A percentile compares a stretch with the other conserved stretches of the same genome.
phyloP scores from a whole-genome alignment of 75 land plant genomes.

The Gnetum montanum region DNA sequence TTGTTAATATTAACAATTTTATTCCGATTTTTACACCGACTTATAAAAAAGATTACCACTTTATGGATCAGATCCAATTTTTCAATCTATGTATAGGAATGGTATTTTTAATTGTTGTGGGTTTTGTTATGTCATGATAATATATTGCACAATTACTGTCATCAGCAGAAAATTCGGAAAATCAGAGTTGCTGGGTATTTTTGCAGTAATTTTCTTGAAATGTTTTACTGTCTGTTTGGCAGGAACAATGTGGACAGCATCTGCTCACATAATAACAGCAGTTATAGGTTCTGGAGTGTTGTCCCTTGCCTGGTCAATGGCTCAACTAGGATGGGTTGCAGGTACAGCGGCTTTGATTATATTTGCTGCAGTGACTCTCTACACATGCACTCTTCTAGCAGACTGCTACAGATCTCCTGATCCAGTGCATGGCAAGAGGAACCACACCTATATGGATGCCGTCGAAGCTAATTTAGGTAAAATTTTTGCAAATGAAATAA shows the following conservation, averaged over 20 bases:
- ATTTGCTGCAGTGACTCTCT: constrained; percentile 37
- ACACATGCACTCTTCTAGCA: constrained; percentile 37
- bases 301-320: constrained; percentile 49
- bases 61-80: too few species aligned
- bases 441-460: constrained; percentile 51
- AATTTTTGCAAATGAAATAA: too few species aligned
- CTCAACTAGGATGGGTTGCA: constrained; percentile 51
- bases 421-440: constrained; percentile 37
- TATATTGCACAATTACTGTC: too few species aligned
- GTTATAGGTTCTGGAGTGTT: constrained; percentile 65
- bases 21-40: too few species aligned
- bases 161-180: too few species aligned
- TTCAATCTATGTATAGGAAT: too few species aligned
- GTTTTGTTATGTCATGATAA: too few species aligned
- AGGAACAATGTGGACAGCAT: constrained; percentile 49
- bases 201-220: neutral
- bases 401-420: constrained; percentile 45
- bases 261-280: constrained; percentile 56
- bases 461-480: constrained; percentile 47
- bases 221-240: too few species aligned
- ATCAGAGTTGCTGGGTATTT: neutral
- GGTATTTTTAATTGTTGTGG: too few species aligned
- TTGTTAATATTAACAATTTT: too few species aligned
- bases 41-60: too few species aligned
- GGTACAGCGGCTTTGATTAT: constrained; percentile 31